Percentiles rank a stretch among this genome's conserved stretches.
Evolutionary conservation across 2,329 filamentous ascomycete genomes (phyloP).

Genomic region (Fusarium ramigenum): DNA sequence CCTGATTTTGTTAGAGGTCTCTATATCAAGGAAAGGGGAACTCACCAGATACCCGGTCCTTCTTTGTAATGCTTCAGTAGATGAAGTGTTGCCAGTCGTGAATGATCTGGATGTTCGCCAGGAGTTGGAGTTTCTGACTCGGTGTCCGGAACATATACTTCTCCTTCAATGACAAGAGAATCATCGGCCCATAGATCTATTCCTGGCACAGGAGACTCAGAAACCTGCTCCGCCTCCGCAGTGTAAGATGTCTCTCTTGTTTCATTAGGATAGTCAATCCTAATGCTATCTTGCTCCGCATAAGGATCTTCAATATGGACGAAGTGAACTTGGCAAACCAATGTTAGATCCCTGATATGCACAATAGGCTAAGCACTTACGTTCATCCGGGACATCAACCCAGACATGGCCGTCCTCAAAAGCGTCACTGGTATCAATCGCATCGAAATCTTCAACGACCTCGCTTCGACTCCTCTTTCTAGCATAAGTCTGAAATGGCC

Average conservation of each 20-base stretch:
- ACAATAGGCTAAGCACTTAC: not conserved
- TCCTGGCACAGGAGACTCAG: not conserved
- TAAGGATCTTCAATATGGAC: constrained; percentile 23
- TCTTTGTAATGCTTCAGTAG: constrained; percentile 34
- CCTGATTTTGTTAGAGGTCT: not conserved
- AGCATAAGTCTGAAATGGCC: constrained; percentile 5
- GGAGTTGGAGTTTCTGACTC: rapidly evolving
- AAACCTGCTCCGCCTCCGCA: not conserved
- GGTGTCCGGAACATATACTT: rapidly evolving
- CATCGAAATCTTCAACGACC: not conserved
- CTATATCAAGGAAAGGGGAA: rapidly evolving
- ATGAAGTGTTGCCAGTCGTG: constrained; percentile 7
- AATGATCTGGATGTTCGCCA: not conserved
- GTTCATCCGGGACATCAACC: constrained; percentile 24
- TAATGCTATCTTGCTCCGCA: not conserved
- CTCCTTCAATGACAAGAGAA: not conserved
- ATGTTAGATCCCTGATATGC: rapidly evolving
- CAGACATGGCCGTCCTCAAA: constrained; percentile 30
- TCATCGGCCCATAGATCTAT: rapidly evolving
- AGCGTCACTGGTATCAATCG: not conserved
- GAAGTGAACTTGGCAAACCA: constrained; percentile 1
- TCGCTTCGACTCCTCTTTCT: not conserved
- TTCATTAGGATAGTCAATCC: rapidly evolving
- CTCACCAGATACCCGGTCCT: constrained; percentile 33
- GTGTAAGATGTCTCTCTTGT: not conserved